Conservation (phyloP, 805 yeast species). For the Saccharomyces paradoxus region DNA sequence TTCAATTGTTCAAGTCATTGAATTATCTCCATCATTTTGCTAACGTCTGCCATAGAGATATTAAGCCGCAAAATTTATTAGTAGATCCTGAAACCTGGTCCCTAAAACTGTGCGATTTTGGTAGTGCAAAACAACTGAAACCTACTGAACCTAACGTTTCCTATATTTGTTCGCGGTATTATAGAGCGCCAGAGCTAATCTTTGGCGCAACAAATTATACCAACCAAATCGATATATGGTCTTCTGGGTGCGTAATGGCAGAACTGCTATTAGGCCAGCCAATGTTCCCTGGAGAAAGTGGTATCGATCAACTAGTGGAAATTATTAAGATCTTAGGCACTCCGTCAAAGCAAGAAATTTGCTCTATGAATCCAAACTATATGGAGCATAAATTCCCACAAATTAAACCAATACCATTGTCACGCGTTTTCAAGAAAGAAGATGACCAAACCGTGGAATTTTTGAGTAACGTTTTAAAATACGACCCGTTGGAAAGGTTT, state of each 20-base stretch:
- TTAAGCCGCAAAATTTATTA: conserved; percentile 83
- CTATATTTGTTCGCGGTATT: conserved; percentile 92
- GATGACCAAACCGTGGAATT: conserved; percentile 45
- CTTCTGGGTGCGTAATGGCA: conserved; percentile 97
- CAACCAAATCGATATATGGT: conserved; percentile 95
- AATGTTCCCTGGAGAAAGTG: conserved; percentile 94
- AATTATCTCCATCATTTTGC: conserved; percentile 71
- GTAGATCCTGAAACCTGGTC: conserved; percentile 81
- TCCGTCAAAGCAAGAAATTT: conserved; percentile 85
- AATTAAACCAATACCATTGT: conserved; percentile 68
- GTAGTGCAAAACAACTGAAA: conserved; percentile 84
- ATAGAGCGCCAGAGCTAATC: conserved; percentile 94
- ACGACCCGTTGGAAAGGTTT: conserved; percentile 60
- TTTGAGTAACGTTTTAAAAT: conserved; percentile 50
- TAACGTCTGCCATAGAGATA: conserved; percentile 84
- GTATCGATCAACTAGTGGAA: conserved; percentile 94
- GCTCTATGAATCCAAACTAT: conserved; percentile 92
- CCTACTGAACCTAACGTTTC: conserved; percentile 92
- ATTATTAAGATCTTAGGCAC: conserved; percentile 94
- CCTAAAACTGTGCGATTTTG: conserved; percentile 91
- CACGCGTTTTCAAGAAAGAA: conserved; percentile 51
- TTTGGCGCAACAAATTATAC: conserved; percentile 96
- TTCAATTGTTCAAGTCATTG: conserved; percentile 66
- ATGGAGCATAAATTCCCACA: conserved; percentile 95
- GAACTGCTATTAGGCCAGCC: conserved; percentile 94